Base-by-base conservation (phyloP, 2,329 filamentous ascomycete species). In the Beauveria pseudobassiana region DNA sequence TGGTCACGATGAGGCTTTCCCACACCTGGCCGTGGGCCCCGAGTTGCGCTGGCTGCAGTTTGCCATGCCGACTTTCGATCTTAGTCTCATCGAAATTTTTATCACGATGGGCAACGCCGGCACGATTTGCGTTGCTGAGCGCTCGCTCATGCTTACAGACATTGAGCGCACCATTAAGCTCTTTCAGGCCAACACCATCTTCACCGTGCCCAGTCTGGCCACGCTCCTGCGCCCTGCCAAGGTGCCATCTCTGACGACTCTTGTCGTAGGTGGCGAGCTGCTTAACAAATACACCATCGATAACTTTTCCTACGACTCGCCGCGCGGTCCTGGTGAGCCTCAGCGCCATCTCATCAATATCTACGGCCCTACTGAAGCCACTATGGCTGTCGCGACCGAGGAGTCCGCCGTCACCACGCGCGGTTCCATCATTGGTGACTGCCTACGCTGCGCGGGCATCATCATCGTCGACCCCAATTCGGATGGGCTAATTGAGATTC, bases 311-410 rank as follows among this genome's bases (percentile, higher is more conserved):
- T 26, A 57, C 34, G 51, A 61, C 22, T 20, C 56, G 5, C 59
- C 51, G 77, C 91, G 91, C 8, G 57, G 62, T 8, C 54, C 55
- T 7, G 57, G 38, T 4, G 52, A 63, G 34, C 56, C 56, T 1
- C 20, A n/a, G 50, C 56, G 62, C 34, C 57, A 51, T 16, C 58
- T 63, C 9, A 61, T 63, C 28, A 55, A 55, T 46, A 61, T 60
- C 20, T 63, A 63, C 51, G 62, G 62, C 16, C 62, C 62, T 20
- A 61, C 62, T 3, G 62, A 63, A 30, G 62, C 62, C 8, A 63
- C 62, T 22, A 58, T 63, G 51, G 51, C 57, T 16, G 62, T 63
- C 2, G 55, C 62, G 3, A 60, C 51, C 20, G 53, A 63, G 9
- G 57, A 48, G 34, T 63, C 51, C 2, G 46, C 45, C 16, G 51